These are phyloP conservation scores for Rostrohypoxylon terebratum DNA, from an alignment of 495 filamentous ascomycete genomes.

Conservation along the genomic window DNA sequence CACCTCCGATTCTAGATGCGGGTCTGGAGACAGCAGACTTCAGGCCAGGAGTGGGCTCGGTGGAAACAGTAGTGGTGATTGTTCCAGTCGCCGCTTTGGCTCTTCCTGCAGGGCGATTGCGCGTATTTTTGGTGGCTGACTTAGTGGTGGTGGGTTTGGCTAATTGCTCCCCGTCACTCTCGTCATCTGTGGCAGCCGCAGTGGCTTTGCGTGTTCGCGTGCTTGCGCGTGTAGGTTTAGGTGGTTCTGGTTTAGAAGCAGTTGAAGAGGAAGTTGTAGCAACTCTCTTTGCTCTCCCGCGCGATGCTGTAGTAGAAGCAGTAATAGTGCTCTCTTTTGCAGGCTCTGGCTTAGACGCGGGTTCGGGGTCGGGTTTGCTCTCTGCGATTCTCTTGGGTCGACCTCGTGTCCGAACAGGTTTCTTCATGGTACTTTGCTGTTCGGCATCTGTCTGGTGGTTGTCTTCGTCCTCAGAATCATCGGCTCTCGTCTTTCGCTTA, in stretches of 20 bases:
- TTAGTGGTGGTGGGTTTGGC: conserved; percentile 28
- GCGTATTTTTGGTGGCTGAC: conserved; percentile 53
- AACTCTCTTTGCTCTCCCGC: conserved; percentile 41
- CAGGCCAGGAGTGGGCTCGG: conserved; percentile 54
- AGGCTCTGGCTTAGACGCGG: conserved; percentile 32
- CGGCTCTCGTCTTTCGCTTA: conserved; percentile 62
- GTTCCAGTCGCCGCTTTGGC: conserved; percentile 46
- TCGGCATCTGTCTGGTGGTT: conserved; percentile 39
- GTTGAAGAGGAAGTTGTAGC: conserved; percentile 23
- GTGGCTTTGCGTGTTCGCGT: conserved; percentile 53
- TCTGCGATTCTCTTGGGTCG: conserved; percentile 58
- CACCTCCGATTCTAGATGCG: conserved; percentile 25
- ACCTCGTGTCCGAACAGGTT: conserved; percentile 54
- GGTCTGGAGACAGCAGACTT: conserved; percentile 53
- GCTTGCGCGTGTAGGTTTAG: conserved; percentile 49
- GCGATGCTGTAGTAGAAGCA: conserved; percentile 38
- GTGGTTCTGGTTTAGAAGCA: conserved; percentile 41
- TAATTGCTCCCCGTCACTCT: conserved; percentile 28
- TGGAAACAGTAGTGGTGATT: conserved; percentile 45
- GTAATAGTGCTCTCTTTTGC: conserved; percentile 29
- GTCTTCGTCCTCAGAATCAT: conserved; percentile 58
- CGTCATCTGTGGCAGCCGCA: conserved; percentile 27
- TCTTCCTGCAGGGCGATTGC: conserved; percentile 51
- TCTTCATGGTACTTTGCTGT: conserved; percentile 43
- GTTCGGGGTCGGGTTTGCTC: conserved; percentile 11